Evolutionary conservation across 768 basidiomycete species (phyloP).

Genomic region (Suillus ampliporus): DNA sequence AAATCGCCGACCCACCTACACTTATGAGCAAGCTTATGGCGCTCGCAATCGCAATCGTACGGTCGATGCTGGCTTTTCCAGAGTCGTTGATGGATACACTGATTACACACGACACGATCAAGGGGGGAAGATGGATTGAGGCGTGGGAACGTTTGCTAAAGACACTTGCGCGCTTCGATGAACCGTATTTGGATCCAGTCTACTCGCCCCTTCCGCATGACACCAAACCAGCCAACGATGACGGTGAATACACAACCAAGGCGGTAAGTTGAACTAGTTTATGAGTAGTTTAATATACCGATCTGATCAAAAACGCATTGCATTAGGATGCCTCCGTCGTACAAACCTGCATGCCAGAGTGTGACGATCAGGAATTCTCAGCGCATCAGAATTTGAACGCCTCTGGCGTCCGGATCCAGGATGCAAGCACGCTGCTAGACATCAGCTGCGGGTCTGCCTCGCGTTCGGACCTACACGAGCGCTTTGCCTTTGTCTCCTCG

Average conservation of each 20-base stretch:
- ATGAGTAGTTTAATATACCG: not conserved
- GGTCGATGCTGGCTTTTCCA: not conserved
- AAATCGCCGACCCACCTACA: not conserved
- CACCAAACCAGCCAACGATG: conserved; percentile 2
- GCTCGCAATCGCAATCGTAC: not conserved
- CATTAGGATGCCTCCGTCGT: not conserved
- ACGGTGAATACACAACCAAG: not conserved
- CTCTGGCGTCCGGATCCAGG: not conserved
- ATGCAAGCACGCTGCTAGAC: not conserved
- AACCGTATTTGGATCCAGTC: not conserved
- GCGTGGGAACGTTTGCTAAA: conserved; percentile 1
- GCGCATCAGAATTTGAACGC: conserved; percentile 1
- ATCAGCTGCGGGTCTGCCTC: conserved; percentile 14
- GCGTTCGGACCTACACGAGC: not conserved
- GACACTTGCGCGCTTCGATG: not conserved
- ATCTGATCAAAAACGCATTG: not conserved
- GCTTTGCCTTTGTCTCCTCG: not conserved
- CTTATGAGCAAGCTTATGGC: not conserved
- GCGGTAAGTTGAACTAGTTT: no score
- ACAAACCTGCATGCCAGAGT: not conserved
- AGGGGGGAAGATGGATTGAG: not conserved
- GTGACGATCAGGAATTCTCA: not conserved
- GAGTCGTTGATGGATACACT: not conserved
- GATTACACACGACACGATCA: no score
- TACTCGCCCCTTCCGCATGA: not conserved